These are phyloP conservation scores for Verticillium isaacii DNA, from an alignment of 2,329 filamentous ascomycete genomes.

Conservation along the genomic window DNA sequence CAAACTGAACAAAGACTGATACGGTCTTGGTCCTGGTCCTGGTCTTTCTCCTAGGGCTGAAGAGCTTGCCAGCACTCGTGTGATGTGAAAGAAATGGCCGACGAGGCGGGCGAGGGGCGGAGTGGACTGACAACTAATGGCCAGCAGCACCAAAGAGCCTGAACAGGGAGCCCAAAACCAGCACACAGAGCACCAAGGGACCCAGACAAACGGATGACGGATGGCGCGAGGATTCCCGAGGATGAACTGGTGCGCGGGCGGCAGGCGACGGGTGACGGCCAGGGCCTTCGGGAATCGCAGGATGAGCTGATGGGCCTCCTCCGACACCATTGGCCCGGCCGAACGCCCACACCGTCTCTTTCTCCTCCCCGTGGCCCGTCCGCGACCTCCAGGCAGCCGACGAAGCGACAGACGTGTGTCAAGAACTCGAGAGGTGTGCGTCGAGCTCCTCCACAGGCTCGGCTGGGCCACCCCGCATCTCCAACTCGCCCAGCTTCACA, in stretches of 20 bases:
- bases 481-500: background rate
- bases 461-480: constrained; percentile 2
- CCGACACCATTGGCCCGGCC: background rate
- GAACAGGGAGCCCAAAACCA: too few relatives aligned
- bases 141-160: background rate
- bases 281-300: background rate
- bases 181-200: background rate
- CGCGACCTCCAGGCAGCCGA: background rate
- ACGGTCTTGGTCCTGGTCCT: background rate
- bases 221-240: background rate
- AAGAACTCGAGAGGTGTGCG: background rate
- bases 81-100: background rate
- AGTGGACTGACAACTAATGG: background rate
- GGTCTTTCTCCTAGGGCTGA: background rate
- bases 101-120: background rate
- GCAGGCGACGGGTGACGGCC: background rate
- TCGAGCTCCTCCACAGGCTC: background rate
- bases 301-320: background rate
- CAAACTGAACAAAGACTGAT: background rate
- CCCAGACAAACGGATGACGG: background rate
- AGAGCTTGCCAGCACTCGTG: background rate
- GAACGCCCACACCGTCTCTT: background rate
- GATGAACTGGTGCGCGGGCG: background rate
- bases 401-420: background rate
- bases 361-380: background rate